phyloP scores from a whole-genome alignment of 495 filamentous ascomycete genomes.

The Coniosporium apollinis region DNA sequence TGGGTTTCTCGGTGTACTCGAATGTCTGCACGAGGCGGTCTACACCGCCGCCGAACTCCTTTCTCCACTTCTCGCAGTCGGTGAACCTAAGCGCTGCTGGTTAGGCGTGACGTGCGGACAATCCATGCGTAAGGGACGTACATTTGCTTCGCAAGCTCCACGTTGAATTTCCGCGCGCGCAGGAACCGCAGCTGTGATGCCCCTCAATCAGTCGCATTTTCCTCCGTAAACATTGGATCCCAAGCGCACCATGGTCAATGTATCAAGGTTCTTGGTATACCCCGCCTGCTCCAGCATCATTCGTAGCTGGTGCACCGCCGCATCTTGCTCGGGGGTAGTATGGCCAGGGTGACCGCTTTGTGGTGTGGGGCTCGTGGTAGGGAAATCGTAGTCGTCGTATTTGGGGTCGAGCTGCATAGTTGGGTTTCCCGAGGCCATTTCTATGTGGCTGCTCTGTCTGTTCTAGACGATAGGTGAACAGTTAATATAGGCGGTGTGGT shows the following conservation, averaged over 20 bases:
- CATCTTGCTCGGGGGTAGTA: slow-evolving; percentile 77
- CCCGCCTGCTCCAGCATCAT: slow-evolving; percentile 68
- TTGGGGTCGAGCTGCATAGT: slow-evolving; percentile 57
- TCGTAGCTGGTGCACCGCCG: slow-evolving; percentile 70
- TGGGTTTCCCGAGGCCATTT: slow-evolving; percentile 12
- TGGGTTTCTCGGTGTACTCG: slow-evolving; percentile 72
- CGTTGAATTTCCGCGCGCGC: slow-evolving; percentile 87
- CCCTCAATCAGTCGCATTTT: slow-evolving; percentile 3
- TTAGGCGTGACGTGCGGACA: not conserved
- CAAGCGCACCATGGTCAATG: slow-evolving; percentile 56
- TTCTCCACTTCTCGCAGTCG: slow-evolving; percentile 80
- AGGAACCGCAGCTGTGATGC: slow-evolving; percentile 60
- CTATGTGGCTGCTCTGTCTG: not conserved
- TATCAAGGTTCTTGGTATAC: slow-evolving; percentile 75
- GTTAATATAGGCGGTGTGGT: too few relatives aligned
- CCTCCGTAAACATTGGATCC: not conserved
- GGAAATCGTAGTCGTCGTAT: slow-evolving; percentile 93
- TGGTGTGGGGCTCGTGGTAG: slow-evolving; percentile 51
- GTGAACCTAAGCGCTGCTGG: slow-evolving; percentile 49
- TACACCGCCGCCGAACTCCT: slow-evolving; percentile 55
- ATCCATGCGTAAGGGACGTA: slow-evolving; percentile 26
- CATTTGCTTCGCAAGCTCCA: slow-evolving; percentile 71
- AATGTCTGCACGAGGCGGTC: slow-evolving; percentile 68
- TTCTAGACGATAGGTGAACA: not conserved
- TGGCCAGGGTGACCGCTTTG: slow-evolving; percentile 75